Evolutionary conservation across 768 basidiomycete genomes (phyloP).

Genomic region (Rhizopogon vulgaris): DNA sequence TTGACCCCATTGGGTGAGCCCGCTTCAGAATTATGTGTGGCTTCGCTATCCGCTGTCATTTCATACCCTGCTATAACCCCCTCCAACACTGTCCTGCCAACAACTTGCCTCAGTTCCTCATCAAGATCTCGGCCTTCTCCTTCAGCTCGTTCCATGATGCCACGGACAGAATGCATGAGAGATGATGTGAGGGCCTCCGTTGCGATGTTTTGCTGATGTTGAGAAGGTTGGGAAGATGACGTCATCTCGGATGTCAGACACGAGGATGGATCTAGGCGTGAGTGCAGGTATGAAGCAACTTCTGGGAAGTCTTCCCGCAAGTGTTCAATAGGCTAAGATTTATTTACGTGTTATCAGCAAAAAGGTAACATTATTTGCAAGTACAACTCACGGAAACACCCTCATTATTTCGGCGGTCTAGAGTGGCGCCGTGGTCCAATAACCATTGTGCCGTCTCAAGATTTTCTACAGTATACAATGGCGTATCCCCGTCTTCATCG

Average conservation of each 20-base stretch:
- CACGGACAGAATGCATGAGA: slow-evolving; percentile 59
- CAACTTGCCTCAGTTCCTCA: slow-evolving; percentile 54
- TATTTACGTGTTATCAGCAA: slow-evolving; percentile 2
- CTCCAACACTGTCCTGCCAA: slow-evolving; percentile 57
- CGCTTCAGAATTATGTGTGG: slow-evolving; percentile 2
- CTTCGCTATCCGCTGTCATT: slow-evolving; percentile 28
- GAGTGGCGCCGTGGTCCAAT: slow-evolving; percentile 67
- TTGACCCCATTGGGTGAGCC: slow-evolving; percentile 12
- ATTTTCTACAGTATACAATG: slow-evolving; percentile 84
- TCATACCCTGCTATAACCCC: slow-evolving; percentile 59
- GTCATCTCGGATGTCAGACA: slow-evolving; percentile 2
- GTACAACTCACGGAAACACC: slow-evolving; percentile 62
- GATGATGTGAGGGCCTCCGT: slow-evolving; percentile 66
- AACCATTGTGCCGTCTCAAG: slow-evolving; percentile 73
- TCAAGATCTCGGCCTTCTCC: slow-evolving; percentile 60
- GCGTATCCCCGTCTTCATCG: slow-evolving; percentile 88
- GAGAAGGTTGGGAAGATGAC: slow-evolving; percentile 39
- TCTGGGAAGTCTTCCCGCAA: slow-evolving; percentile 66
- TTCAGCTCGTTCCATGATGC: slow-evolving; percentile 58
- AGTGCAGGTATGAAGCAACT: slow-evolving; percentile 57
- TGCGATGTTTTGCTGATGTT: slow-evolving; percentile 60
- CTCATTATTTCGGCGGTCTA: slow-evolving; percentile 58
- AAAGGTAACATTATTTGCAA: slow-evolving; percentile 5
- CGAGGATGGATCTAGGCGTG: slow-evolving; percentile 19
- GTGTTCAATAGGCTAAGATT: slow-evolving; percentile 57